Evolutionary conservation across 1,284 basidiomycete genomes (phyloP), one percentile per base, ranked within the genome.

Genomic region (Rhodotorula sp.): DNA sequence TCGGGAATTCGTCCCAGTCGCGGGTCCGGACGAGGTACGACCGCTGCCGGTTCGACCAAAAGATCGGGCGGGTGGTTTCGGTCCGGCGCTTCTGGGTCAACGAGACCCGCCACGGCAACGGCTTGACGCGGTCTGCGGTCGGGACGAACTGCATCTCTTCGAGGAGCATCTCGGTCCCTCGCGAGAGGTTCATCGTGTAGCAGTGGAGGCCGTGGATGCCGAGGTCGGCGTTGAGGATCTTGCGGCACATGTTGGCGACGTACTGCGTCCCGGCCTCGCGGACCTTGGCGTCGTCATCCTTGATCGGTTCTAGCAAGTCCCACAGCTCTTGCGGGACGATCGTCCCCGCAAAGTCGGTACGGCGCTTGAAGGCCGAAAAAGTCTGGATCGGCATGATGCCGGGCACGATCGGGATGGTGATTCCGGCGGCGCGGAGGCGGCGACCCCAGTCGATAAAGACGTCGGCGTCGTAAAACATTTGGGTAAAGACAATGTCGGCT

Each of bases 371-470:
- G 1, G 94, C 95, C 29, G 90, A 87, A 80, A 94, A 97, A 57
- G 92, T 97, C 80, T 99, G 97, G 70, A 99, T 92, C 0, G 97
- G 97, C 95, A 99, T 98, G 72, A 99, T 88, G 8, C 95, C 93
- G 3, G 97, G 94, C 67, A 99, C 90, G 77, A 99, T 90, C 1
- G 96, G 95, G 20, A 95, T 87, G 1, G 84, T 87, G 79, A 99
- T 95, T 47, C 95, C 96, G 81, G 85, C 88, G 29, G 82, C 84
- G 71, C 92, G 85, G 58, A 93, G 88, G 76, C 87, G 88, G 76
- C 84, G 82, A 21, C 90, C 82, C 94, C 93, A 97, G 64, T 84
- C 81, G 65, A 93, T 83, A 82, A 96, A 96, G 63, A 87, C 72
- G 34, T 93, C 89, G 49, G 91, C 89, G 78, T 98, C 95, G 83